Conservation (phyloP, 495 filamentous ascomycete species). For the Lasiosphaeris hirsuta region DNA sequence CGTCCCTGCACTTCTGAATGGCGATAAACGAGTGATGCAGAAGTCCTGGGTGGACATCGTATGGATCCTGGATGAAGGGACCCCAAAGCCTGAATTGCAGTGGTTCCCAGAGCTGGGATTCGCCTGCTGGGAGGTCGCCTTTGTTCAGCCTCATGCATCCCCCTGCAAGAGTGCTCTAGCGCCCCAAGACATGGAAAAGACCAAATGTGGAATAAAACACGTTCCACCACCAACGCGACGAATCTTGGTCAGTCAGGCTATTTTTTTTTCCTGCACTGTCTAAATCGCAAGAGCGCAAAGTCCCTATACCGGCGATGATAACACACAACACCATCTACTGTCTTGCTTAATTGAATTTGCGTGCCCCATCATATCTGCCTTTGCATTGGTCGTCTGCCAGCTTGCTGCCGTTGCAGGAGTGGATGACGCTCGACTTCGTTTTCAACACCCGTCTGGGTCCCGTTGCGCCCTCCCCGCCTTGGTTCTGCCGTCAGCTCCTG, state of each 20-base stretch:
- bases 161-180: constrained; percentile 2
- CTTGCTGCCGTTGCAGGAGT: constrained; percentile 3
- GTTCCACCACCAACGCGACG: constrained; percentile 28
- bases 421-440: constrained; percentile 24
- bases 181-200: background rate
- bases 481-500: background rate
- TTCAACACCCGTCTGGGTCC: constrained; percentile 24
- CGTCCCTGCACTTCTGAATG: too few relatives aligned
- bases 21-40: too few relatives aligned
- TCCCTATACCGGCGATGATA: constrained; percentile 7
- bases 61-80: background rate
- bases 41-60: too few relatives aligned
- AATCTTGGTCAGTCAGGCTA: constrained; percentile 8
- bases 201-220: constrained; percentile 22
- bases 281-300: background rate
- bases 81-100: background rate
- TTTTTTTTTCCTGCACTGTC: constrained; percentile 10
- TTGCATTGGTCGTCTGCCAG: background rate
- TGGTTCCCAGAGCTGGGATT: background rate
- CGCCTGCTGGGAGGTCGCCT: constrained; percentile 1
- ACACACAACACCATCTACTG: constrained; percentile 13
- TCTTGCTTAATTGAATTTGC: constrained; percentile 13
- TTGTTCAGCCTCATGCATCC: background rate
- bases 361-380: constrained; percentile 1
- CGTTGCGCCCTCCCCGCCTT: constrained; percentile 18